These are phyloP conservation scores for Russula foetens DNA, from an alignment of 768 basidiomycete species.

Conservation along the genomic window DNA sequence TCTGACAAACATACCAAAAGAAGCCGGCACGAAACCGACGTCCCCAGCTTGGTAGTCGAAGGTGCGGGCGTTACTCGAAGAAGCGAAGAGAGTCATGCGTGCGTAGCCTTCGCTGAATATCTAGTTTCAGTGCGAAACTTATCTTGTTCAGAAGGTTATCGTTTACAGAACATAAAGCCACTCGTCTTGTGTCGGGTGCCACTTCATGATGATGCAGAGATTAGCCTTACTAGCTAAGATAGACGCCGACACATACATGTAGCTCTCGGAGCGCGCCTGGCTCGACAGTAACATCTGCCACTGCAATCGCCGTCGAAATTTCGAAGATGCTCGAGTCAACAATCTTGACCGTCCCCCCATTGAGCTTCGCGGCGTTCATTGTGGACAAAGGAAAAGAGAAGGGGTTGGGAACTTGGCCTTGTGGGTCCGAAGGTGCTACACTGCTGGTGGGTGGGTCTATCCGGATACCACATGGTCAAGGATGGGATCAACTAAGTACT, in stretches of 20 bases:
- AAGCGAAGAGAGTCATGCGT: constrained; percentile 51
- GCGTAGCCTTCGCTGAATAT: constrained; percentile 39
- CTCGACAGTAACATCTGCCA: constrained; percentile 49
- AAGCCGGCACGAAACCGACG: constrained; percentile 52
- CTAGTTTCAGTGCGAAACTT: constrained; percentile 5
- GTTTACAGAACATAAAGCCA: constrained; percentile 51
- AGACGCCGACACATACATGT: constrained; percentile 33
- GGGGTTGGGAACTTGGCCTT: constrained; percentile 37
- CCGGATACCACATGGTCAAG: not conserved
- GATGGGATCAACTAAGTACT: not conserved
- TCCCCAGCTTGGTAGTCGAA: constrained; percentile 59
- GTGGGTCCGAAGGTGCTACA: constrained; percentile 34
- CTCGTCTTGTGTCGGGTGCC: constrained; percentile 64
- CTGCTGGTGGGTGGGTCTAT: constrained; percentile 26
- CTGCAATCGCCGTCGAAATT: constrained; percentile 43
- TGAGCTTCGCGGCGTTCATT: constrained; percentile 34
- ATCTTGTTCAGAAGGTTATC: not conserved
- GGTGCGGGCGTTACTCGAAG: constrained; percentile 44
- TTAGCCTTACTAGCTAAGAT: not conserved
- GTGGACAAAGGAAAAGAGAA: constrained; percentile 43
- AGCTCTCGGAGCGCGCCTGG: constrained; percentile 54
- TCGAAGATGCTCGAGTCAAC: constrained; percentile 45
- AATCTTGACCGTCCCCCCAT: constrained; percentile 35
- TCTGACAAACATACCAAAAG: constrained; percentile 37
- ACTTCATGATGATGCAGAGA: constrained; percentile 30